phyloP scores from a whole-genome alignment of 2,329 filamentous ascomycete species.

The Hypoxylon sp. region DNA sequence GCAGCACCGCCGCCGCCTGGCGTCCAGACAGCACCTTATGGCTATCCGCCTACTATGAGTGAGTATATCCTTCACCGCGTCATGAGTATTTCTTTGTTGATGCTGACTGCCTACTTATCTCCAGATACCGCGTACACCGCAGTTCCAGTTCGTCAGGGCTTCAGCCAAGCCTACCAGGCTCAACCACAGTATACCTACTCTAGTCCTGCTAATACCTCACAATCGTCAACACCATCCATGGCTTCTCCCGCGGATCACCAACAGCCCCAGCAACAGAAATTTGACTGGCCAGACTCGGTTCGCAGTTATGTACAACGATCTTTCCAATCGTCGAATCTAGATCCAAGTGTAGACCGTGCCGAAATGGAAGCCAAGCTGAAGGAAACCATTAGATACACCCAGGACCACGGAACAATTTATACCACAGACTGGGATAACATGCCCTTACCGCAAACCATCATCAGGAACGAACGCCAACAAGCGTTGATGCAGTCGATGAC shows the following conservation, averaged over 20 bases:
- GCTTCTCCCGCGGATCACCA: constrained; percentile 51
- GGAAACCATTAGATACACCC: constrained; percentile 84
- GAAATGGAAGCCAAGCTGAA: constrained; percentile 91
- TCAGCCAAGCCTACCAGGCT: constrained; percentile 51
- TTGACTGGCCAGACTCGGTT: constrained; percentile 85
- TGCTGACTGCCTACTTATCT: constrained; percentile 52
- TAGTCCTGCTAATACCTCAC: constrained; percentile 53
- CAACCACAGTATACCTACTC: constrained; percentile 52
- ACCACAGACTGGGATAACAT: constrained; percentile 85
- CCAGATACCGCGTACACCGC: constrained; percentile 60
- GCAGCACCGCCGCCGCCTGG: constrained; percentile 49
- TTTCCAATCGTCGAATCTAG: constrained; percentile 80
- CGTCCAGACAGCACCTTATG: constrained; percentile 48
- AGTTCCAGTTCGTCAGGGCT: constrained; percentile 59
- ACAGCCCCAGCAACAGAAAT: constrained; percentile 66
- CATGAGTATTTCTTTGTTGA: constrained; percentile 1
- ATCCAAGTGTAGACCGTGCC: constrained; percentile 69
- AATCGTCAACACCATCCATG: constrained; percentile 47
- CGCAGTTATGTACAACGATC: constrained; percentile 90
- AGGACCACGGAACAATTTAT: constrained; percentile 78
- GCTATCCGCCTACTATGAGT: constrained; percentile 48
- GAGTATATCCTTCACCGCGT: constrained; percentile 4
- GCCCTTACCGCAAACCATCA: constrained; percentile 86
- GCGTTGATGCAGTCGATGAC: constrained; percentile 56
- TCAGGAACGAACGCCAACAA: constrained; percentile 76